Evolutionary conservation across 2,329 filamentous ascomycete species (phyloP).

Genomic region (Nakataea oryzae): DNA sequence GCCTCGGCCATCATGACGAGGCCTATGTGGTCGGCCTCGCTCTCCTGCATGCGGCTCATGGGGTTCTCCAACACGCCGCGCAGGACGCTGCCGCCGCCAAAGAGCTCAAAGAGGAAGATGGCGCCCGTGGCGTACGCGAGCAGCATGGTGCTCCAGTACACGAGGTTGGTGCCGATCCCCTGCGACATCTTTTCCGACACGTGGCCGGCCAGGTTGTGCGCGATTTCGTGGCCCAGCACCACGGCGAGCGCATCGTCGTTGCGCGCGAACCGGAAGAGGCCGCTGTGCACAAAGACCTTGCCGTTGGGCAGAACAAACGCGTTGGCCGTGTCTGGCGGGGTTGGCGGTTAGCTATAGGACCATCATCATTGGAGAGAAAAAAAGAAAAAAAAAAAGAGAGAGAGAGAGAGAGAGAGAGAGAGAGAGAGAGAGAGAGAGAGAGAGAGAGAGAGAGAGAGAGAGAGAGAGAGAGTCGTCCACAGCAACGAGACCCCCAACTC

Average conservation of each 20-base stretch:
- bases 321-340: slow-evolving; percentile 41
- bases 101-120: slow-evolving; percentile 50
- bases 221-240: slow-evolving; percentile 71
- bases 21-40: slow-evolving; percentile 72
- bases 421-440: too few species aligned
- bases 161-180: slow-evolving; percentile 38
- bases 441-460: too few species aligned
- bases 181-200: slow-evolving; percentile 51
- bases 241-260: slow-evolving; percentile 63
- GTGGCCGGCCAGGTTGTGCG: slow-evolving; percentile 63
- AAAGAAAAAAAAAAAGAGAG: background rate
- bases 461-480: background rate
- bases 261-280: slow-evolving; percentile 56
- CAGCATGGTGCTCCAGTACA: slow-evolving; percentile 38
- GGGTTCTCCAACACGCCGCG: slow-evolving; percentile 57
- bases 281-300: slow-evolving; percentile 71
- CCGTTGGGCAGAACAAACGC: slow-evolving; percentile 71
- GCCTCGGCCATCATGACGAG: slow-evolving; percentile 75
- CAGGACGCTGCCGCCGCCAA: slow-evolving; percentile 40
- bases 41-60: slow-evolving; percentile 61
- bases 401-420: too few species aligned
- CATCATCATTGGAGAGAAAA: slow-evolving; percentile 3
- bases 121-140: slow-evolving; percentile 33
- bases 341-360: background rate
- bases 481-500: slow-evolving; percentile 2